Percentiles rank a stretch among this genome's conserved stretches.
These are phyloP conservation scores for Pelargonium cotyledonis DNA, from an alignment of 441 rosid species.

Conservation along the genomic window DNA sequence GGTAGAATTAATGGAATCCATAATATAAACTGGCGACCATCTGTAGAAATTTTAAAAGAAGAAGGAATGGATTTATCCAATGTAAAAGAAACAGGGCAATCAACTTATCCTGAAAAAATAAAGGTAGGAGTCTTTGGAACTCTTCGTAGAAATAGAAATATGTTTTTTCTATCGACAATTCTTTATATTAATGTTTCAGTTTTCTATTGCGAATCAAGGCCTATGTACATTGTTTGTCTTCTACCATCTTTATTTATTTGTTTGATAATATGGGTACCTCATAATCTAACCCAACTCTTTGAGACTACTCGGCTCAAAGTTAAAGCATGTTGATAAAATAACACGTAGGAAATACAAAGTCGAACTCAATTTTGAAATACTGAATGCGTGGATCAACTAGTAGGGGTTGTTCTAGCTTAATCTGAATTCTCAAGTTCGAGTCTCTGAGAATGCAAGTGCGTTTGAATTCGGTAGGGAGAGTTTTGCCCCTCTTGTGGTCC, in stretches of 20 bases:
- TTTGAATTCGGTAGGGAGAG: no score
- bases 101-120: constrained; percentile 46
- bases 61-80: constrained; percentile 60
- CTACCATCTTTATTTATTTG: not conserved
- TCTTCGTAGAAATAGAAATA: not conserved
- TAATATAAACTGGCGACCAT: constrained; percentile 79
- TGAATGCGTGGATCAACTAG: no score
- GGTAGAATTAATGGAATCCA: constrained; percentile 45
- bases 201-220: constrained; percentile 3
- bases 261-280: not conserved
- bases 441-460: no score
- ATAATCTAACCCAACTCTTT: no score
- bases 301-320: no score
- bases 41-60: constrained; percentile 74
- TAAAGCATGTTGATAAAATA: no score
- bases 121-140: constrained; percentile 39
- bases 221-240: not conserved
- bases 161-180: no score
- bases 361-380: no score
- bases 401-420: no score
- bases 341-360: no score
- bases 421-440: no score
- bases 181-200: not conserved
- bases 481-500: no score
- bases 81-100: constrained; percentile 37